Evolutionary conservation across 768 basidiomycete genomes (phyloP).

Genomic region (Psilocybe azurescens): DNA sequence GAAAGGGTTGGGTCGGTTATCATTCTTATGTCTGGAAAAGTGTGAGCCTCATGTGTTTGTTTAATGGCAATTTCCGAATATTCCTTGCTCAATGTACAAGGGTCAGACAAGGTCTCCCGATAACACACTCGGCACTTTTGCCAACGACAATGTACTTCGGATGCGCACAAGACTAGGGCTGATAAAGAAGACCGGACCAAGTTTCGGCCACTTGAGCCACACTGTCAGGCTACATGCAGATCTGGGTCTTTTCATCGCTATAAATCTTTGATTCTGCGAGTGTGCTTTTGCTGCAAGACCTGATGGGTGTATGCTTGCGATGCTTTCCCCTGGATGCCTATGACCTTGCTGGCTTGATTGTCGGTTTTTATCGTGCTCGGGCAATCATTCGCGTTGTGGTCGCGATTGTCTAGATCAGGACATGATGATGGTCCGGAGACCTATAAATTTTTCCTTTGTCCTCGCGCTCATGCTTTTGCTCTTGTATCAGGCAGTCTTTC

Average conservation of each 20-base stretch:
- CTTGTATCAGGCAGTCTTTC: slow-evolving; percentile 4
- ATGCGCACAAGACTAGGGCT: neutral
- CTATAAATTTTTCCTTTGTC: slow-evolving; percentile 8
- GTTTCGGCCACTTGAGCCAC: neutral
- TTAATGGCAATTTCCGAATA: slow-evolving; percentile 18
- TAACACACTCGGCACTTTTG: neutral
- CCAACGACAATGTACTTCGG: neutral
- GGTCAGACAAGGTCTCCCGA: neutral
- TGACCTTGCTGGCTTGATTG: neutral
- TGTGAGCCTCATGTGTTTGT: slow-evolving; percentile 13
- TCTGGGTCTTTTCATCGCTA: neutral
- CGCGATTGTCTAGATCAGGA: slow-evolving; percentile 1
- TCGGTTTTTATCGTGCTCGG: neutral
- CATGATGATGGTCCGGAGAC: slow-evolving; percentile 57
- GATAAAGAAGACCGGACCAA: neutral
- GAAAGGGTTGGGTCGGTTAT: neutral
- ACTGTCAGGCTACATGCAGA: neutral
- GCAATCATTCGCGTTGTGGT: neutral
- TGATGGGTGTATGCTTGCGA: neutral
- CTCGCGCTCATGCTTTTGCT: slow-evolving; percentile 1
- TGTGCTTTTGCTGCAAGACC: neutral
- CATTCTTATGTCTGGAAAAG: neutral
- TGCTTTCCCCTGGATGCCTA: neutral
- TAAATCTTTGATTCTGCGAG: neutral
- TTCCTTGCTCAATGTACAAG: slow-evolving; percentile 8